Base-by-base conservation (phyloP, 2,329 filamentous ascomycete genomes). In the Fusarium proliferatum region DNA sequence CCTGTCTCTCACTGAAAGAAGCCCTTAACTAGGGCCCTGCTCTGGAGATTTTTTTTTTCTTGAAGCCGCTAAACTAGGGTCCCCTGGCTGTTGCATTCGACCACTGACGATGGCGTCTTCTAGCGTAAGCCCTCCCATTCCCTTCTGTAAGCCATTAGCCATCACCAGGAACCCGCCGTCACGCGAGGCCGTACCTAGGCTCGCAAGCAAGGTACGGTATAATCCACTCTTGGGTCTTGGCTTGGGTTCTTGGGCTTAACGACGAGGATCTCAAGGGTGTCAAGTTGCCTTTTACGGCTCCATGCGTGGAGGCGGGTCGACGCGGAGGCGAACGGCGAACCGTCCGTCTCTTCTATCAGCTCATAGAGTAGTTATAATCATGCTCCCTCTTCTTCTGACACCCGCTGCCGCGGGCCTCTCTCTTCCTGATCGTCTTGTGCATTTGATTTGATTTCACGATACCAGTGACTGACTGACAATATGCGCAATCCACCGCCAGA, bases 401-500 rank as follows among this genome's bases (percentile, higher is more conserved):
- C 19, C 66, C 53, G 53, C 58, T 48, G 28, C n/a, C 49, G 57
- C 63, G 38, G 49, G 59, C 80, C 88, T 88, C 55, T 88, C 30
- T 57, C 57, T 68, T 64, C 52, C 61, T 39, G 45, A 61, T 60
- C 58, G 43, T 55, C 59, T 42, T 42, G 61, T 42, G 68, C 45
- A 56, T 43, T 28, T 52, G 39, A 26, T 46, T 15, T 34, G 23
- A 45, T 46, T 15, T 51, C 21, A 43, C 53, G 52, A 21, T 61
- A 61, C 30, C 43, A 57, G 42, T 57, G 51, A 33, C 64, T 30
- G 13, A 74, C 45, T 48, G 30, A 34, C 30, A 34, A 57, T 13
- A 84, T 84, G 82, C 79, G 82, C 49, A 72, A 79, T 39, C 82
- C 83, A 48, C 82, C 83, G 17, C 64, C 74, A 11, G 79, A 82